A percentile compares a stretch with the other conserved stretches of the same genome.
phyloP scores from a whole-genome alignment of 192 early-diverging fungal genomes.

The Coemansia sp. region DNA sequence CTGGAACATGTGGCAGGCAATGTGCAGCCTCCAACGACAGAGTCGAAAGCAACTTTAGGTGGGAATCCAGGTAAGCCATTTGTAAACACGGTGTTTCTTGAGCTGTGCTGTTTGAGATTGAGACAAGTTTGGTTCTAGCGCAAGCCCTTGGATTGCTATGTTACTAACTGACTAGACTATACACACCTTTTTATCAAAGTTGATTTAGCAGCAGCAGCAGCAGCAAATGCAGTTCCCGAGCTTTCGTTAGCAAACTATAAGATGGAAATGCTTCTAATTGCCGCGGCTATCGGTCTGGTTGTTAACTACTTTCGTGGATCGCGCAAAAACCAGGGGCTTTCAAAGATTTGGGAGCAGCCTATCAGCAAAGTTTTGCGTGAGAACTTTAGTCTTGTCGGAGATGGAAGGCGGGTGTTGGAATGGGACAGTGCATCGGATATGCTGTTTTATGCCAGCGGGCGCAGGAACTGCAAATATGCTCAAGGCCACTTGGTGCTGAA shows the following conservation, averaged over 20 bases:
- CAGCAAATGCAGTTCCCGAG: slow-evolving; percentile 6
- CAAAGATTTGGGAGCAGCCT: slow-evolving; percentile 29
- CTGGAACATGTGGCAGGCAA: slow-evolving; percentile 39
- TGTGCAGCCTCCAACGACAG: slow-evolving; percentile 10
- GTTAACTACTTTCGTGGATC: slow-evolving; percentile 56
- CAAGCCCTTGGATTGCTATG: not conserved
- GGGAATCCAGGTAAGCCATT: slow-evolving; percentile 1
- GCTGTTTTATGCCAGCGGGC: slow-evolving; percentile 76
- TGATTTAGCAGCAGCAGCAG: slow-evolving; percentile 1
- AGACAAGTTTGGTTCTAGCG: not conserved
- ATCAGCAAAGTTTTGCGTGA: slow-evolving; percentile 49
- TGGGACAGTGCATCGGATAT: slow-evolving; percentile 74
- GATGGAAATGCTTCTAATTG: slow-evolving; percentile 30
- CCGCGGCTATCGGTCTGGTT: slow-evolving; percentile 27
- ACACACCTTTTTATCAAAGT: not conserved
- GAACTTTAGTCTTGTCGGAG: slow-evolving; percentile 75
- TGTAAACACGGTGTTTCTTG: not conserved
- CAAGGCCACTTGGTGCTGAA: slow-evolving; percentile 62
- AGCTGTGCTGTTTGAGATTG: not conserved
- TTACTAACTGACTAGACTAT: not conserved
- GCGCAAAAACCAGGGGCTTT: slow-evolving; percentile 31
- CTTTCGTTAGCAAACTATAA: slow-evolving; percentile 38
- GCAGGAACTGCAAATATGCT: slow-evolving; percentile 65
- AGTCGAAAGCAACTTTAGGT: slow-evolving; percentile 1
- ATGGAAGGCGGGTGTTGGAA: slow-evolving; percentile 54